A percentile compares a stretch with the other conserved stretches of the same genome.
Evolutionary conservation across 129 eudicot species (phyloP).

Genomic region (Ambrosia trifida): DNA sequence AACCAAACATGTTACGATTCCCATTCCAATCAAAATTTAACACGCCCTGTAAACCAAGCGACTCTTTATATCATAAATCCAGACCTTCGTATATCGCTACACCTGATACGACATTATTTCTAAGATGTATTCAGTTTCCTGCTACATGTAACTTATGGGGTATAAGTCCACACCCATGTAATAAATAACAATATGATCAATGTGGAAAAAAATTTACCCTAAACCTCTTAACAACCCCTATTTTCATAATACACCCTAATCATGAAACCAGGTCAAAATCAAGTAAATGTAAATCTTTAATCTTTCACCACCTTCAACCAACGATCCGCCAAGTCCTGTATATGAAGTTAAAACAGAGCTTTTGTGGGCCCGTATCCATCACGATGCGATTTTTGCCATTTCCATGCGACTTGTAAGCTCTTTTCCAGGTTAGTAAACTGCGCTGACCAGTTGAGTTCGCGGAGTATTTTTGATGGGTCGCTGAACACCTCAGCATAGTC

Average conservation of each 20-base stretch:
- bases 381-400: conserved; percentile 83
- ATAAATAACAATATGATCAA: conserved; percentile 29
- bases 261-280: conserved; percentile 37
- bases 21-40: background rate
- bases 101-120: conserved; percentile 25
- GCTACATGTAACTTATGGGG: conserved; percentile 22
- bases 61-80: background rate
- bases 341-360: conserved; percentile 3
- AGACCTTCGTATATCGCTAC: background rate
- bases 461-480: conserved; percentile 70
- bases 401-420: conserved; percentile 82
- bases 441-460: conserved; percentile 81
- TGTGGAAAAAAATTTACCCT: conserved; percentile 21
- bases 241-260: conserved; percentile 32
- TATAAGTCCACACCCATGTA: conserved; percentile 18
- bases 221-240: conserved; percentile 30
- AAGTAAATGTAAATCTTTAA: conserved; percentile 21
- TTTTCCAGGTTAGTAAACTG: conserved; percentile 56
- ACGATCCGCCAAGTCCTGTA: background rate
- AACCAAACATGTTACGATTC: background rate
- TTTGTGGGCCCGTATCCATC: conserved; percentile 52
- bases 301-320: conserved; percentile 13
- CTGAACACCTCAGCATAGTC: conserved; percentile 94
- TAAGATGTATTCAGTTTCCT: conserved; percentile 24
- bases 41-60: background rate